phyloP scores from a whole-genome alignment of 768 basidiomycete species.

The Rossbeevera mucosa region DNA sequence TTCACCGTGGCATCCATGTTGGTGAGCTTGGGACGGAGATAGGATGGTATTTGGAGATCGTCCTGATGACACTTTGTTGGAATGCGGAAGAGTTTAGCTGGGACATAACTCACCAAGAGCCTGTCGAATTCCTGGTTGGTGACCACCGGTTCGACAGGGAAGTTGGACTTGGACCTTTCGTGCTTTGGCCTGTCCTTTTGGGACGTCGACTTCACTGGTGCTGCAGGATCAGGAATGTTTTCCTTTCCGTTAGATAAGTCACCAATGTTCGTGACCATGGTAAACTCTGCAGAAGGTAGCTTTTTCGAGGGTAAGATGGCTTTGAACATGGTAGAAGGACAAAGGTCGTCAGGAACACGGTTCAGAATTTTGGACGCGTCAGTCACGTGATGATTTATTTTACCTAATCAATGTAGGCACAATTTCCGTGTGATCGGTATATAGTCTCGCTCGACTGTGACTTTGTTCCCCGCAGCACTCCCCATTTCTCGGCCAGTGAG shows the following conservation, averaged over 20 bases:
- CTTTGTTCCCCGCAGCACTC: not conserved
- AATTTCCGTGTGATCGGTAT: conserved; percentile 33
- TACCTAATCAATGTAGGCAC: conserved; percentile 6
- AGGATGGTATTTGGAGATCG: conserved; percentile 81
- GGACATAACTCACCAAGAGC: conserved; percentile 55
- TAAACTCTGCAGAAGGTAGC: conserved; percentile 63
- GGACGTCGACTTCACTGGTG: conserved; percentile 24
- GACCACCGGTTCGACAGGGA: conserved; percentile 33
- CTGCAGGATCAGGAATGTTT: conserved; percentile 48
- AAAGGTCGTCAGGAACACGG: conserved; percentile 18
- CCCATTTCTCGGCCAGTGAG: conserved; percentile 1
- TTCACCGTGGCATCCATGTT: conserved; percentile 85
- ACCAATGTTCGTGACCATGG: conserved; percentile 55
- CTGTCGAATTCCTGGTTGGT: conserved; percentile 75
- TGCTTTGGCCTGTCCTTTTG: conserved; percentile 32
- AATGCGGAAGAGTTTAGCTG: not conserved
- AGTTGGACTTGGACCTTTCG: conserved; percentile 40
- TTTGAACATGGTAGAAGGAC: conserved; percentile 60
- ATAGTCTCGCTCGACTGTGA: conserved; percentile 12
- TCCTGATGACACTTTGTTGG: conserved; percentile 46
- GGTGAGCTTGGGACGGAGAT: conserved; percentile 69
- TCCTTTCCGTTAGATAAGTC: conserved; percentile 61
- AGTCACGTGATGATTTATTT: conserved; percentile 33
- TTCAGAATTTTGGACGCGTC: conserved; percentile 29
- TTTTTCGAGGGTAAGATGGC: conserved; percentile 70